Base-by-base conservation (phyloP, 371 early-diverging fungal species). In the Cokeromyces recurvatus region DNA sequence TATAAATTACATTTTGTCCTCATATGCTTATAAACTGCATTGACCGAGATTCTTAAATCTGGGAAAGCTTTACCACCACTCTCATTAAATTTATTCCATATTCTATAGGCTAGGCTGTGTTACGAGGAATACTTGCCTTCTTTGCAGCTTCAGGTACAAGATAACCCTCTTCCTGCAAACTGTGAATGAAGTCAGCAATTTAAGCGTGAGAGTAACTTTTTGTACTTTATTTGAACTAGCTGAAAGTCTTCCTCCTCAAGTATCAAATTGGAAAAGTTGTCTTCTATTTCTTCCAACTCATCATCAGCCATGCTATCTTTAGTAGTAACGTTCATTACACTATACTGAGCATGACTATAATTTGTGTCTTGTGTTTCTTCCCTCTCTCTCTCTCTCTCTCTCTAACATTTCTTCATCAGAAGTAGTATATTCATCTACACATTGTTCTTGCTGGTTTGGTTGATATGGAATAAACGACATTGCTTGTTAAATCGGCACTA, bases 341-440 rank as follows among this genome's bases (percentile, higher is more conserved):
- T n/a, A n/a, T n/a, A 42, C 34, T 49, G 41, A 49, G 36, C 27
- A 43, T 35, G 43, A 27, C 29, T 20, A 21, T 21, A 50, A 49
- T 45, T 32, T 46, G 40, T 35, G 46, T 40, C 52, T 52, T 40
- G 35, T 21, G 40, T 51, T 38, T 51, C 37, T 36, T 34, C 42
- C 43, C 37, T 49, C 43, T 49, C 36, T 49, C 23, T 14, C 23
- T n/a, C n/a, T n/a, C n/a, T n/a, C n/a, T n/a, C n/a, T n/a, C n/a
- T n/a, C n/a, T n/a, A n/a, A n/a, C n/a, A n/a, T 50, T 50, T 50
- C 46, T 46, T 44, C 41, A 52, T 52, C 34, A 52, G 25, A 46
- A 39, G 46, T 34, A 38, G 41, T 46, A 34, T 46, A 52, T 45
- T 45, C 46, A 45, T 45, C 45, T 44, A 36, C 38, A 44, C 31